A percentile compares a stretch with the other conserved stretches of the same genome.
phyloP scores from a whole-genome alignment of 192 early-diverging fungal species.

The Phycomyces nitens region DNA sequence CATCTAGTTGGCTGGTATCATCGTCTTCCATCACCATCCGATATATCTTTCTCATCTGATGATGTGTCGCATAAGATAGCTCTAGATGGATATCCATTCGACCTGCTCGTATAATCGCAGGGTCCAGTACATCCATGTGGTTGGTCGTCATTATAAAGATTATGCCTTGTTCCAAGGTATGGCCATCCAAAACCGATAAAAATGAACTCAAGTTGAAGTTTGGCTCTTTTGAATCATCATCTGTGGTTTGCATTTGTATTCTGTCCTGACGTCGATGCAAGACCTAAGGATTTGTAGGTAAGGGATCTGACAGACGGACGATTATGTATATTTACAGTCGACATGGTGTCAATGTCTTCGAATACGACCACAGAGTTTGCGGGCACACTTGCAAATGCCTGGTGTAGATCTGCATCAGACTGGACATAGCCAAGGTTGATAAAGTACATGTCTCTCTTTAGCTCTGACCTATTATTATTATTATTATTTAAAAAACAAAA shows the following conservation, averaged over 20 bases:
- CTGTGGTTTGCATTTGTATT: background rate
- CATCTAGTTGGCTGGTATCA: conserved; percentile 13
- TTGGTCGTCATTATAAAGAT: conserved; percentile 69
- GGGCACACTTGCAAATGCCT: conserved; percentile 33
- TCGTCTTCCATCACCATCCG: conserved; percentile 36
- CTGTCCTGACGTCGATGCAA: conserved; percentile 10
- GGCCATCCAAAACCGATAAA: conserved; percentile 57
- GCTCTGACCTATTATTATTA: conserved; percentile 23
- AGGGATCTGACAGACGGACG: background rate
- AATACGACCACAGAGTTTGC: conserved; percentile 48
- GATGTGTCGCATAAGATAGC: conserved; percentile 56
- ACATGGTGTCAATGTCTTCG: conserved; percentile 59
- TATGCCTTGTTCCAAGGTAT: conserved; percentile 50
- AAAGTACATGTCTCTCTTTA: conserved; percentile 37
- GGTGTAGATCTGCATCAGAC: conserved; percentile 32
- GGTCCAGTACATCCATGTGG: conserved; percentile 57
- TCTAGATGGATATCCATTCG: conserved; percentile 62
- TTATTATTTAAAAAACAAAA: background rate
- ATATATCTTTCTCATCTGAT: conserved; percentile 57
- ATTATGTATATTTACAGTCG: conserved; percentile 27
- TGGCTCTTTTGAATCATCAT: conserved; percentile 2
- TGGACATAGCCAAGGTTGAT: conserved; percentile 37
- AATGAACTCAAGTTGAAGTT: conserved; percentile 46
- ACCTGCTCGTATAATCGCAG: conserved; percentile 60
- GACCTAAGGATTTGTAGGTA: conserved; percentile 1